Percentiles rank a stretch among this genome's conserved stretches.
phyloP scores from a whole-genome alignment of 805 yeast species.

The Komagataella phaffii region DNA sequence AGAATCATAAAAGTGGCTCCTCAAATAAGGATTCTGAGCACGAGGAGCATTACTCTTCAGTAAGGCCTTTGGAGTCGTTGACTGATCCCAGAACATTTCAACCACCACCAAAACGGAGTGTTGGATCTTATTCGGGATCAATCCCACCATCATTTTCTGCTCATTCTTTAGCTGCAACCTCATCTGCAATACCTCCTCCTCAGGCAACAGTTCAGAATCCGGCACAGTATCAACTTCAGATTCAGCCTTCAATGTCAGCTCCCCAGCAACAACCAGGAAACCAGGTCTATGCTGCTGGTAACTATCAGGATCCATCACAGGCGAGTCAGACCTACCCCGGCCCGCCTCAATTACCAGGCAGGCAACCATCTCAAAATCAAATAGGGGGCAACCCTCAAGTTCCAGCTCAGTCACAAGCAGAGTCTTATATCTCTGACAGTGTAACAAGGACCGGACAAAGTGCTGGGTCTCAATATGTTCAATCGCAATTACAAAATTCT shows the following conservation, averaged over 20 bases:
- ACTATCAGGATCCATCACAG: background rate
- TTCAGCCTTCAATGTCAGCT: background rate
- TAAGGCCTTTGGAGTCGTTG: conserved; percentile 10
- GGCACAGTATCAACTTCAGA: background rate
- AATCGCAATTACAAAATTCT: background rate
- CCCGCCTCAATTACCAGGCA: conserved; percentile 1
- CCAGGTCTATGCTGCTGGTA: background rate
- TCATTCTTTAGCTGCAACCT: background rate
- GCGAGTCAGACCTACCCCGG: background rate
- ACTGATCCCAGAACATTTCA: conserved; percentile 22
- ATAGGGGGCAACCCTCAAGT: background rate
- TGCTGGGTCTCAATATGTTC: background rate
- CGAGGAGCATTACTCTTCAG: conserved; percentile 5
- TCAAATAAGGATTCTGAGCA: conserved; percentile 11
- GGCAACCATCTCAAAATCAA: background rate
- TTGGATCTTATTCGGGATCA: conserved; percentile 5
- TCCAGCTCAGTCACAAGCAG: background rate
- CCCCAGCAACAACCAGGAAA: background rate
- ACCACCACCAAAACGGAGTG: conserved; percentile 25
- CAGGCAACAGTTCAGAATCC: background rate
- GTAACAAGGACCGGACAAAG: background rate
- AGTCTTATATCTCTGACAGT: background rate
- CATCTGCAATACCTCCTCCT: background rate
- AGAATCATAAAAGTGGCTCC: conserved; percentile 16
- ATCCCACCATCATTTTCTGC: background rate